Conservation (phyloP, 257 asterid genomes). For the Gardenia jasminoides region DNA sequence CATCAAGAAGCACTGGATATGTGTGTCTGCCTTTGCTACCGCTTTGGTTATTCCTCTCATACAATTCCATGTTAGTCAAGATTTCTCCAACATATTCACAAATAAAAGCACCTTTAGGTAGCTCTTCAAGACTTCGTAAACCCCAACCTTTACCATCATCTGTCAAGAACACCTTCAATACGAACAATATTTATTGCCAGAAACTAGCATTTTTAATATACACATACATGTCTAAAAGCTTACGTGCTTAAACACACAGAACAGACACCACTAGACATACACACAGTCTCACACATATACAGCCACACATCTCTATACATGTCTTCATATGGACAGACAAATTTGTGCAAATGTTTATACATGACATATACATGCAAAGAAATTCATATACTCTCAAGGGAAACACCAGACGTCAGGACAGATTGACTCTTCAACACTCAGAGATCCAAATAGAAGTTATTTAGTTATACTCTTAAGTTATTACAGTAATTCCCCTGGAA, state of each 20-base stretch:
- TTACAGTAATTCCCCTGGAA: not conserved
- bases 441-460: not conserved
- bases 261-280: too few species aligned
- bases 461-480: not conserved
- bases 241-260: too few species aligned
- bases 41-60: conserved; percentile 31
- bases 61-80: conserved; percentile 41
- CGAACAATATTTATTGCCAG: not conserved
- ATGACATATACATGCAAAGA: too few species aligned
- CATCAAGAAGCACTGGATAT: conserved; percentile 50
- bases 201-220: not conserved
- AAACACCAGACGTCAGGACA: not conserved
- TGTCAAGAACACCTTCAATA: conserved; percentile 56
- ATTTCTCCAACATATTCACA: conserved; percentile 57
- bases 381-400: not conserved
- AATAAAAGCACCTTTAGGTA: conserved; percentile 69
- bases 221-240: too few species aligned
- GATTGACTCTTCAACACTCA: not conserved
- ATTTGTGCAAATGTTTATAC: too few species aligned
- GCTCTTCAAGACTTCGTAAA: conserved; percentile 62
- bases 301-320: too few species aligned
- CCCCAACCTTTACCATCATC: conserved; percentile 82
- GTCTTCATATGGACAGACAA: too few species aligned
- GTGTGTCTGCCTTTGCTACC: conserved; percentile 28
- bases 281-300: too few species aligned